Base-by-base conservation (phyloP, 2,329 filamentous ascomycete species). In the Penicillium freii region DNA sequence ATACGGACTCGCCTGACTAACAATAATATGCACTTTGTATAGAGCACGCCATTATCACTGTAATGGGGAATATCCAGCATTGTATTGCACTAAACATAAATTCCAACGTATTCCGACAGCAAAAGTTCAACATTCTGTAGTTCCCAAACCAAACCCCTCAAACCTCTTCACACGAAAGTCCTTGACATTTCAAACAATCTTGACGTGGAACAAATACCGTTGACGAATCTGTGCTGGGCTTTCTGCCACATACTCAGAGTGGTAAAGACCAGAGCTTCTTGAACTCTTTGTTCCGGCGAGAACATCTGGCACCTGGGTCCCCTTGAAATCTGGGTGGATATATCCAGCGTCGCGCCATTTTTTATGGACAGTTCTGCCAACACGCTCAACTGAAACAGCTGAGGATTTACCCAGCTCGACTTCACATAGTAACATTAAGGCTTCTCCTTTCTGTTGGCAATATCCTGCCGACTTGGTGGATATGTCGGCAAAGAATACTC, bases 201-300 rank as follows among this genome's bases (percentile, higher is more conserved):
- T 53, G 31, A 75, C 66, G 21, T 69, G 66, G 19, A 76, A 62
- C 51, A 78, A 62, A 58, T 78, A 78, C 51, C 69, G 69, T 44
- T 74, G 65, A 46, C 68, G 70, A 52, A 78, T 66, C 65, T 78
- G 76, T 36, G 71, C 69, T 31, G 76, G 69, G 55, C 76, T 68
- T 52, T 75, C 73, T 38, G 70, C 74, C 45, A 78, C 73, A 56
- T 77, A 77, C 63, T 78, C 75, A 48, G 73, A 71, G 60, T 74
- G 46, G 4, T 43, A 56, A 36, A 29, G 13, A n/a, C 7, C 4
- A 0, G 0, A 0, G 2, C 1, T 0, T 7, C 0, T 1, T 5
- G 8, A 5, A 11, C n/a, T 29, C 10, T 1, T 19, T 36, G 36
- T 48, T 27, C 47, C 42, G 9, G 17, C 27, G 2, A 19, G n/a